Base-by-base conservation (phyloP, 805 yeast genomes). In the Teunomyces gatunensis region DNA sequence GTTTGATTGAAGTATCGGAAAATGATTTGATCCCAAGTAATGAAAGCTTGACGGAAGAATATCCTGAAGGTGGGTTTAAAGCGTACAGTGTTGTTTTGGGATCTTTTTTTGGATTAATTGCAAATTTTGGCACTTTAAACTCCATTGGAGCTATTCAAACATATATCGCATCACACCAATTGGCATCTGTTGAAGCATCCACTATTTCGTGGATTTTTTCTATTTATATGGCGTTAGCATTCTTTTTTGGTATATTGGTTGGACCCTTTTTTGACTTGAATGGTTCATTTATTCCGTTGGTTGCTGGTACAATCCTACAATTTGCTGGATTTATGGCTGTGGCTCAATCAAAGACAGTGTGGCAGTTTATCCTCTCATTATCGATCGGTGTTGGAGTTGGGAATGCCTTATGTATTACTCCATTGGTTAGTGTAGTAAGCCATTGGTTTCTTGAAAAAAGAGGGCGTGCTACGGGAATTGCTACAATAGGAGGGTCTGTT, bases 401-500 rank as follows among this genome's bases (percentile, higher is more conserved):
- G 1, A 55, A 53, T 13, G 64, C 60, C 1, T 39, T 59, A 17
- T 57, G 60, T 7, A 53, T 59, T 21, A 55, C 61, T n/a, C 64
- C 64, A 4, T 49, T 57, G 20, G 43, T 59, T 1, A 54, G 60
- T 15, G 60, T 57, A 45, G 44, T 57, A 11, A 54, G 57, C 42
- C 64, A 59, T 25, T 59, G 64, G 64, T 59, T 59, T 34, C 47
- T 51, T 20, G 28, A 33, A n/a, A 54, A 54, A 35, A 40, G 62
- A 25, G 64, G 62, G 7, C 47, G 52, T n/a, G 61, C 61, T 20
- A 42, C 55, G 3, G 62, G 59, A 1, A 28, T 56, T 28, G 60
- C 62, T 17, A 53, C 59, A n/a, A 57, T 70, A 7, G 89, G 89
- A 2, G 87, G 87, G 1, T 79, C 86, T 3, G 62, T 81, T 5